Conservation (phyloP, 495 filamentous ascomycete species). For the Lepraria neglecta region DNA sequence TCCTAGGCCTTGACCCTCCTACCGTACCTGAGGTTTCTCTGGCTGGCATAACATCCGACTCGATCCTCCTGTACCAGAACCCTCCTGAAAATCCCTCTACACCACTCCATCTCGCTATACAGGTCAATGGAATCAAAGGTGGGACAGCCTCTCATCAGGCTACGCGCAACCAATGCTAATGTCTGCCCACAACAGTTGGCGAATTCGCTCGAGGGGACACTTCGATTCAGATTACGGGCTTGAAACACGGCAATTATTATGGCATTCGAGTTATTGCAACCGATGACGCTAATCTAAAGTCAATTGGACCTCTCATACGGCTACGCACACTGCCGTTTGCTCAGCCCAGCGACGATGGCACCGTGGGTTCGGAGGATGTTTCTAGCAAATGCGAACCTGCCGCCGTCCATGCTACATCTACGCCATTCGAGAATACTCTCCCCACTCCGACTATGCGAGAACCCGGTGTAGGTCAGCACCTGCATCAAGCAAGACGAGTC, state of each 20-base stretch:
- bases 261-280: conserved; percentile 86
- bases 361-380: conserved; percentile 37
- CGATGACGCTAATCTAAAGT: conserved; percentile 84
- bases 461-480: conserved; percentile 48
- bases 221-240: conserved; percentile 76
- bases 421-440: conserved; percentile 24
- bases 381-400: conserved; percentile 50
- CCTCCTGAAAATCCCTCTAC: conserved; percentile 68
- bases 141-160: conserved; percentile 29
- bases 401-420: conserved; percentile 43
- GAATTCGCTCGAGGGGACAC: conserved; percentile 80
- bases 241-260: conserved; percentile 82
- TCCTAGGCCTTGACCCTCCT: conserved; percentile 89
- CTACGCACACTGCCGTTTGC: conserved; percentile 60
- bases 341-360: conserved; percentile 47
- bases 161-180: conserved; percentile 21
- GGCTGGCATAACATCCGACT: conserved; percentile 80
- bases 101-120: conserved; percentile 80
- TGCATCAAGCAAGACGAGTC: conserved; percentile 54
- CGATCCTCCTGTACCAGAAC: conserved; percentile 88
- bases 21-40: conserved; percentile 83
- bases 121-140: conserved; percentile 91
- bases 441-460: conserved; percentile 53
- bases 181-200: conserved; percentile 53
- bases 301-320: conserved; percentile 76